Evolutionary conservation across 148 eudicot genomes (phyloP).

Genomic region (Pharnaceum exiguum): DNA sequence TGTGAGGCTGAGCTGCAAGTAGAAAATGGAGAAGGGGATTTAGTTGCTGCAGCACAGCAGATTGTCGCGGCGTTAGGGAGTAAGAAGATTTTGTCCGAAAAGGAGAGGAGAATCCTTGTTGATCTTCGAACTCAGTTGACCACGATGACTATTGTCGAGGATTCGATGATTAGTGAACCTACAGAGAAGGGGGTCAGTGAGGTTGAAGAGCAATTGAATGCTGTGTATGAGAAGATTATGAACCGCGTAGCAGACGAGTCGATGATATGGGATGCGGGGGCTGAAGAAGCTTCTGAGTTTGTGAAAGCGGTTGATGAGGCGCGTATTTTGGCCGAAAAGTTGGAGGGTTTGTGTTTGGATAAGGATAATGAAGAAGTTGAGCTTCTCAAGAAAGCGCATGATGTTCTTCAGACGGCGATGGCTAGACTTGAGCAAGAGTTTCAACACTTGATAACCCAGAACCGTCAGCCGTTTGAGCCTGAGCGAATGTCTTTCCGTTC

Average conservation of each 20-base stretch:
- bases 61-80: slow-evolving; percentile 49
- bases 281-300: slow-evolving; percentile 57
- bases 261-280: slow-evolving; percentile 77
- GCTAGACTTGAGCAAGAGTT: slow-evolving; percentile 73
- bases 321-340: slow-evolving; percentile 39
- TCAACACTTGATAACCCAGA: slow-evolving; percentile 60
- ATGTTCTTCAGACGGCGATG: slow-evolving; percentile 73
- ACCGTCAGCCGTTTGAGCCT: slow-evolving; percentile 64
- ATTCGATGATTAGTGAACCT: slow-evolving; percentile 22
- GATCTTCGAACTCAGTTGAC: slow-evolving; percentile 54
- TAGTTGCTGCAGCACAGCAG: slow-evolving; percentile 66
- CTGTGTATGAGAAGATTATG: slow-evolving; percentile 53
- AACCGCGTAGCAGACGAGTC: slow-evolving; percentile 47
- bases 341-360: slow-evolving; percentile 35
- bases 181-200: slow-evolving; percentile 18
- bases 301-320: slow-evolving; percentile 58
- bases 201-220: slow-evolving; percentile 42
- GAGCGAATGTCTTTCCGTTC: slow-evolving; percentile 63
- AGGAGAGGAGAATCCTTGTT: slow-evolving; percentile 52
- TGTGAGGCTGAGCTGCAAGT: slow-evolving; percentile 26
- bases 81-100: slow-evolving; percentile 36
- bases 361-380: slow-evolving; percentile 35
- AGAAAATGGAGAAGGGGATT: slow-evolving; percentile 35
- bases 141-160: slow-evolving; percentile 26
- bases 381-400: slow-evolving; percentile 50